These are phyloP conservation scores for Mollisiaceae sp. DNA, from an alignment of 2,329 filamentous ascomycete genomes.

Conservation along the genomic window DNA sequence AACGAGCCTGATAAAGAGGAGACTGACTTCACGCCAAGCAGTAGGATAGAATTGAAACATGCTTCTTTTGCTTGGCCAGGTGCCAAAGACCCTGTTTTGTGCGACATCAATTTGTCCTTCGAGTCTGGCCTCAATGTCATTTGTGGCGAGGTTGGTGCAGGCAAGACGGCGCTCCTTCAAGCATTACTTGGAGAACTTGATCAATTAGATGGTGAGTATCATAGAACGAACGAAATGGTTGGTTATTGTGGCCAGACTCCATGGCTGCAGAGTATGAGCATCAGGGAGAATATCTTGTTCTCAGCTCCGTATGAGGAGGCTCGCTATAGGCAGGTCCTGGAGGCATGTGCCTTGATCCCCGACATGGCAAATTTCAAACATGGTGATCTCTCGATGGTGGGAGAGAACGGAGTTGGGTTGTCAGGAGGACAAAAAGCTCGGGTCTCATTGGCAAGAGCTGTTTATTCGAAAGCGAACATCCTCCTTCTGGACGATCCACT, in stretches of 20 bases:
- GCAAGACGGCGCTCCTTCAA: constrained; percentile 57
- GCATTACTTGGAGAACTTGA: constrained; percentile 43
- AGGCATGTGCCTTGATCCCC: constrained; percentile 64
- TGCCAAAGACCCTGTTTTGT: constrained; percentile 58
- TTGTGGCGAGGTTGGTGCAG: constrained; percentile 66
- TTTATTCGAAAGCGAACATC: constrained; percentile 60
- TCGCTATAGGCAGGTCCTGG: constrained; percentile 71
- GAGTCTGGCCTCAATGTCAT: constrained; percentile 62
- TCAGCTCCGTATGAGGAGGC: constrained; percentile 69
- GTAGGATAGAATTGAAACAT: constrained; percentile 56
- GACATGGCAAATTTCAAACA: constrained; percentile 68
- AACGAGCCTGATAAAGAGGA: constrained; percentile 77
- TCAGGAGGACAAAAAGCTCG: constrained; percentile 66
- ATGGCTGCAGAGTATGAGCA: constrained; percentile 73
- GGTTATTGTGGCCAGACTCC: constrained; percentile 70
- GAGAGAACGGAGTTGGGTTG: constrained; percentile 65
- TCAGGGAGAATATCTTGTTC: constrained; percentile 71
- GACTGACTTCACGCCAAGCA: constrained; percentile 30
- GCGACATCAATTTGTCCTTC: constrained; percentile 59
- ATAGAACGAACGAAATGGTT: constrained; percentile 59
- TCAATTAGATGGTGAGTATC: constrained; percentile 42
- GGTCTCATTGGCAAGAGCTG: constrained; percentile 63
- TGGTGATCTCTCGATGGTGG: constrained; percentile 65
- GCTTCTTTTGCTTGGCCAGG: constrained; percentile 85
- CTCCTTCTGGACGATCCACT: constrained; percentile 64